Percentiles rank a stretch among this genome's conserved stretches.
Evolutionary conservation across 1,139 yeast species (phyloP).

Genomic region (Meyerozyma smithsonii): DNA sequence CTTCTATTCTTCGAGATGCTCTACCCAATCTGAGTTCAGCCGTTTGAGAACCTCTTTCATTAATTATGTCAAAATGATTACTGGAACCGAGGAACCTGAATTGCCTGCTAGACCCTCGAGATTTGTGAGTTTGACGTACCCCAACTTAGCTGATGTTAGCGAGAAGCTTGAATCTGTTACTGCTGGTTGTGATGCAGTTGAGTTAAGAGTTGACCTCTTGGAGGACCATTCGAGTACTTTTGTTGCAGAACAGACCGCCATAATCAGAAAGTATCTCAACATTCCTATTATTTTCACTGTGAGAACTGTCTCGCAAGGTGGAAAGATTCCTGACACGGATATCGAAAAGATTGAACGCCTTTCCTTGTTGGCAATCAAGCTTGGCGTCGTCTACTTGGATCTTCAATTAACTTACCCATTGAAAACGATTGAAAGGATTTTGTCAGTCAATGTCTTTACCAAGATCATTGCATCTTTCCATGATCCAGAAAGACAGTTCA

Average conservation of each 20-base stretch:
- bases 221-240: slow-evolving; percentile 44
- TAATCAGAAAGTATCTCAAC: slow-evolving; percentile 54
- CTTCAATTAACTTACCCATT: slow-evolving; percentile 45
- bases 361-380: slow-evolving; percentile 59
- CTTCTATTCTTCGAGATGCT: slow-evolving; percentile 75
- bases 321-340: slow-evolving; percentile 56
- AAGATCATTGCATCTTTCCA: slow-evolving; percentile 80
- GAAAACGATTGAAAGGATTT: slow-evolving; percentile 24
- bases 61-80: slow-evolving; percentile 54
- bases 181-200: slow-evolving; percentile 76
- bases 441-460: slow-evolving; percentile 48
- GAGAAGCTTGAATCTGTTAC: slow-evolving; percentile 49
- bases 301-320: slow-evolving; percentile 79
- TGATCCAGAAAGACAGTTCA: slow-evolving; percentile 56
- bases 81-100: slow-evolving; percentile 46
- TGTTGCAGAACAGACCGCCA: slow-evolving; percentile 72
- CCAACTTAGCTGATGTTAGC: slow-evolving; percentile 36
- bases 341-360: slow-evolving; percentile 45
- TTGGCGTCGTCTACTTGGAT: slow-evolving; percentile 57
- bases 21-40: slow-evolving; percentile 48
- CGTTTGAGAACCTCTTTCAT: slow-evolving; percentile 57
- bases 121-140: slow-evolving; percentile 68
- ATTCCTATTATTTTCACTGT: slow-evolving; percentile 81
- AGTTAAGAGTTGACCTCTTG: slow-evolving; percentile 73
- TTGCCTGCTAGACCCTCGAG: slow-evolving; percentile 54